phyloP scores from a whole-genome alignment of 1,284 basidiomycete genomes.

The Coniophora puteana region DNA sequence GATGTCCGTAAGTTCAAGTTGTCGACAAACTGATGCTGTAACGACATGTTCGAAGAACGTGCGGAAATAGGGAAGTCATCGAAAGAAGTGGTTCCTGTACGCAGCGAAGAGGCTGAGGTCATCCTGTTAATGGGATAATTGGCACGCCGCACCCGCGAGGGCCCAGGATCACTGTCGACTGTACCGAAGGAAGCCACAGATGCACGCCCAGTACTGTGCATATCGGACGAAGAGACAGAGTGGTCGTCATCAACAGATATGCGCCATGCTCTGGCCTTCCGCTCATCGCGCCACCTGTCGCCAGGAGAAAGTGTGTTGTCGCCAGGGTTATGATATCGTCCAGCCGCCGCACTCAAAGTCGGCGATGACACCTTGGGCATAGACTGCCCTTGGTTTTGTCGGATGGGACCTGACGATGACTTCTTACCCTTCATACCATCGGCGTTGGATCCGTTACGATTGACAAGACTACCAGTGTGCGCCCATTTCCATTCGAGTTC shows the following conservation, averaged over 20 bases:
- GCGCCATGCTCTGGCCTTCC: slow-evolving; percentile 74
- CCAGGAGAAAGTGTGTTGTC: slow-evolving; percentile 30
- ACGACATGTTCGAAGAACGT: slow-evolving; percentile 75
- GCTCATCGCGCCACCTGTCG: slow-evolving; percentile 57
- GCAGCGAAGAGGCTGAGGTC: slow-evolving; percentile 72
- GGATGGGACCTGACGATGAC: slow-evolving; percentile 54
- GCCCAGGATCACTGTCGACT: slow-evolving; percentile 81
- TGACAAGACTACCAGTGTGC: slow-evolving; percentile 31
- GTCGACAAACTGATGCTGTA: slow-evolving; percentile 76
- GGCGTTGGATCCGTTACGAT: slow-evolving; percentile 27
- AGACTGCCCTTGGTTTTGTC: slow-evolving; percentile 45
- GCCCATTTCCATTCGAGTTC: slow-evolving; percentile 59
- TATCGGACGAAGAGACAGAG: slow-evolving; percentile 84
- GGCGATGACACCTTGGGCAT: slow-evolving; percentile 33
- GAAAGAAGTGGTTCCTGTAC: slow-evolving; percentile 49
- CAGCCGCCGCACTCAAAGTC: slow-evolving; percentile 55
- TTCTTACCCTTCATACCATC: slow-evolving; percentile 45
- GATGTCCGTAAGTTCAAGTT: slow-evolving; percentile 76
- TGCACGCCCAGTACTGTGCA: slow-evolving; percentile 66
- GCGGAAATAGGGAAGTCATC: slow-evolving; percentile 73
- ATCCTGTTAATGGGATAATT: slow-evolving; percentile 68
- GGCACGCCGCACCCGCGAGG: slow-evolving; percentile 58
- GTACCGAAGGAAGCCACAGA: slow-evolving; percentile 76
- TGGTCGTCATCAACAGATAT: slow-evolving; percentile 86
- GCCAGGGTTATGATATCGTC: slow-evolving; percentile 44